Conservation (phyloP, 371 early-diverging fungal species). For the Sporodiniella umbellata region DNA sequence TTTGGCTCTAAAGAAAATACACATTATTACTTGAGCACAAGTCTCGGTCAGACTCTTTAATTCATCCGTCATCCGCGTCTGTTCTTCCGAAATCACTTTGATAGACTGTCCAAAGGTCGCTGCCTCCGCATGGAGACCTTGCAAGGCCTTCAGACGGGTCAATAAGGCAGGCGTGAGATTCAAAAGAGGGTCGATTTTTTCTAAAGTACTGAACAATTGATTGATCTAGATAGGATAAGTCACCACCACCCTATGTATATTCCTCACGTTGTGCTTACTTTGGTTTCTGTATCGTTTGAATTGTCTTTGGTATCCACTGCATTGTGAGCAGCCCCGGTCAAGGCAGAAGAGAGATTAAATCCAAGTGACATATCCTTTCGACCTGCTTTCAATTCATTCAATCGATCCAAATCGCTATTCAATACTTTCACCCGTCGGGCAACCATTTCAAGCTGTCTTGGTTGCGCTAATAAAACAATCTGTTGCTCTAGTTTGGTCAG, state of each 20-base stretch:
- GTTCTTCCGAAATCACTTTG: conserved; percentile 70
- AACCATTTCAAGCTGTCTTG: conserved; percentile 75
- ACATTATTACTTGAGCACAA: conserved; percentile 34
- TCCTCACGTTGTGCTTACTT: conserved; percentile 13
- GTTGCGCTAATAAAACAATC: conserved; percentile 72
- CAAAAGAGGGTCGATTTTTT: conserved; percentile 76
- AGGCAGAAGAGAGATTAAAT: conserved; percentile 15
- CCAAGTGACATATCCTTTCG: conserved; percentile 43
- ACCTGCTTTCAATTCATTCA: conserved; percentile 63
- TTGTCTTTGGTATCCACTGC: conserved; percentile 11
- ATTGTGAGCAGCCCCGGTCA: conserved; percentile 2
- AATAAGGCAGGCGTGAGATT: conserved; percentile 79
- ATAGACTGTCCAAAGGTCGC: conserved; percentile 75
- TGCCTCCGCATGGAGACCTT: conserved; percentile 80
- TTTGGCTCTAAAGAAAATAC: not conserved
- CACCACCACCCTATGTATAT: not conserved
- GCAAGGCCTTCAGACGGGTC: conserved; percentile 75
- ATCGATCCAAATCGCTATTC: conserved; percentile 70
- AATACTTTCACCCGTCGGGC: conserved; percentile 68
- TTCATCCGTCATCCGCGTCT: conserved; percentile 67
- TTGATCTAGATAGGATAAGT: conserved; percentile 49
- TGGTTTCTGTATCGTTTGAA: conserved; percentile 18
- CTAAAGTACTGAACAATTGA: conserved; percentile 67
- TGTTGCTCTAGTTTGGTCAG: conserved; percentile 80
- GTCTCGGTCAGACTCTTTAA: conserved; percentile 64